Evolutionary conservation across 2,329 filamentous ascomycete species (phyloP), one percentile per base, ranked within the genome.

Genomic region (Botrytis galanthina): DNA sequence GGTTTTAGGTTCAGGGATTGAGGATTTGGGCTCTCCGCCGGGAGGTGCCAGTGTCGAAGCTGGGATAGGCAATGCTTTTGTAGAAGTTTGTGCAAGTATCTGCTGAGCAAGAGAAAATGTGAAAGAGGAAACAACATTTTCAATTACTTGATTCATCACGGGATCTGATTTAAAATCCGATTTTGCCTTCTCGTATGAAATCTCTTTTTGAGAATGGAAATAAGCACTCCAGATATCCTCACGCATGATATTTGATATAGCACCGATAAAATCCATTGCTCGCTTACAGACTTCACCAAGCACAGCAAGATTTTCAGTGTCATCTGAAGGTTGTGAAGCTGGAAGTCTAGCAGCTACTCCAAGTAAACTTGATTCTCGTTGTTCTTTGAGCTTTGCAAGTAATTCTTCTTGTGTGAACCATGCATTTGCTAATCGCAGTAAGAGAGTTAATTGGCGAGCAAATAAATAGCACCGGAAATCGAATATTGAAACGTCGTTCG

Each of bases 391-490:
- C 80, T 89, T 90, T 16, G 86, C 86, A 1, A 91, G 80, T 0
- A 91, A 83, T 78, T 92, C 89, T 76, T 91, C 89, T 54, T 87
- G 82, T 0, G 89, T 88, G 2, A 88, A 90, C 82, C 84, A 88
- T 0, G 89, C 89, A 79, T 95, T 96, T n/a, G 93, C 94, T 1
- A 97, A 87, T 7, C 95, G 89, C 20, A 97, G 86, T 1, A 98
- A 86, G 0, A 99, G 84, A 4, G 92, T 89, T 75, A 97, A 89
- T 79, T 99, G 95, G 37, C 96, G 89, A 4, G 94, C 91, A 81
- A 98, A 99, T 20, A 99, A 90, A 81, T 99, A 99, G 78, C 92
- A 93, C 68, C 93, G 88, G 81, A 99, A 98, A 82, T 99, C 96
- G 80, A 98, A 98, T 4, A 97, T 87, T 0, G 96, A 99, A 51